Percentiles rank a stretch among this genome's conserved stretches.
Conservation (phyloP, 2,329 filamentous ascomycete genomes). For the Nannizziopsis arthrosporioides region DNA sequence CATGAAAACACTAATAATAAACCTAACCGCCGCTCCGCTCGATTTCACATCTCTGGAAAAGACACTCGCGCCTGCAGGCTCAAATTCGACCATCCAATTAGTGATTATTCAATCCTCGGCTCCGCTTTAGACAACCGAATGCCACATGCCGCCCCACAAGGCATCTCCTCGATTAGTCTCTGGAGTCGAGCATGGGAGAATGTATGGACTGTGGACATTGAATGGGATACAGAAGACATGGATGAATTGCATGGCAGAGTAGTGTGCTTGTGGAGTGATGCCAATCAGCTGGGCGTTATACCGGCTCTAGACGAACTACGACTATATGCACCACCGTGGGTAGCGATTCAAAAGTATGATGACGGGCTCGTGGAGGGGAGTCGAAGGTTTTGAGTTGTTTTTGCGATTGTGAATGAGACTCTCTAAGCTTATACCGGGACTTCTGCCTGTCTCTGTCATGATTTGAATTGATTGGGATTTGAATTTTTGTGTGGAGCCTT, state of each 20-base stretch:
- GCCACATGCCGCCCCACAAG: slow-evolving; percentile 49
- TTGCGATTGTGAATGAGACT: no score
- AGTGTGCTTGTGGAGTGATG: slow-evolving; percentile 79
- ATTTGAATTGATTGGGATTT: no score
- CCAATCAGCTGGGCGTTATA: slow-evolving; percentile 57
- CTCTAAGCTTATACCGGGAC: no score
- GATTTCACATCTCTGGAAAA: slow-evolving; percentile 54
- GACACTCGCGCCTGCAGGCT: slow-evolving; percentile 73
- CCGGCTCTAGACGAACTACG: slow-evolving; percentile 73
- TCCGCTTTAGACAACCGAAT: slow-evolving; percentile 51
- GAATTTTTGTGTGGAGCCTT: no score
- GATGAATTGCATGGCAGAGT: slow-evolving; percentile 51
- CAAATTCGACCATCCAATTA: slow-evolving; percentile 56
- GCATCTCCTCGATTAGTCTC: slow-evolving; percentile 57
- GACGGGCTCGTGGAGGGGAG: slow-evolving; percentile 74
- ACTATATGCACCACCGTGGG: slow-evolving; percentile 69
- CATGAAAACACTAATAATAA: slow-evolving; percentile 31
- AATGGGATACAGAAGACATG: slow-evolving; percentile 42
- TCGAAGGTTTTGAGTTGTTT: slow-evolving; percentile 36
- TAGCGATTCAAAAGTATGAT: slow-evolving; percentile 58
- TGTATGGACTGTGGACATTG: slow-evolving; percentile 63
- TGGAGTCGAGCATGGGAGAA: slow-evolving; percentile 74
- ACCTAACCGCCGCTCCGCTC: slow-evolving; percentile 34
- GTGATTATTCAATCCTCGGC: slow-evolving; percentile 52
- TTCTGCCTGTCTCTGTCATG: no score